Conservation (phyloP, 2,329 filamentous ascomycete species). For the Aspergillus alliaceus region DNA sequence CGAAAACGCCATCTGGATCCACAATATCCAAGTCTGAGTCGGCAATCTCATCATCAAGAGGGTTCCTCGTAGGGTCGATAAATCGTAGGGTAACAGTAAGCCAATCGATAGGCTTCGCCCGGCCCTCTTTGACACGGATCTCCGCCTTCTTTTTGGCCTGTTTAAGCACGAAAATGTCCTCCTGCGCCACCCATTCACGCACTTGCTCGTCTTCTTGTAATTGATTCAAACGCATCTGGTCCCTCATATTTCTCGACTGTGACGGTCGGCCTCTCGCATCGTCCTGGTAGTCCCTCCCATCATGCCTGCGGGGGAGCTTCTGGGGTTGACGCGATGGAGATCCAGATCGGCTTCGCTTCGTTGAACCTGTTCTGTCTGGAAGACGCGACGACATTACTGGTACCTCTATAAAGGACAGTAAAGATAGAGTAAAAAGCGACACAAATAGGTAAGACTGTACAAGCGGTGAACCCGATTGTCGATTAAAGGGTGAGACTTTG, state of each 20-base stretch:
- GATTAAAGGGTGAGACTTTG: not conserved
- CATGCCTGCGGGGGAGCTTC: slow-evolving; percentile 35
- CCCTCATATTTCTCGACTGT: slow-evolving; percentile 38
- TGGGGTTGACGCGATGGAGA: slow-evolving; percentile 44
- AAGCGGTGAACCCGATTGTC: not conserved
- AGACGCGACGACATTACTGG: slow-evolving; percentile 33
- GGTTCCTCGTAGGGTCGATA: slow-evolving; percentile 78
- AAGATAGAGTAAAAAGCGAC: not conserved
- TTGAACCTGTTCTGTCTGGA: slow-evolving; percentile 31
- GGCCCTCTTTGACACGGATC: slow-evolving; percentile 85
- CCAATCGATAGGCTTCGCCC: slow-evolving; percentile 91
- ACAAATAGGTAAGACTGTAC: not conserved
- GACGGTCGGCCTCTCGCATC: slow-evolving; percentile 22
- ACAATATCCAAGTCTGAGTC: slow-evolving; percentile 77
- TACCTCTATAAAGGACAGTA: not conserved
- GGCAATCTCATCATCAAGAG: slow-evolving; percentile 76
- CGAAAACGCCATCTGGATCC: slow-evolving; percentile 77
- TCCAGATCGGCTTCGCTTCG: slow-evolving; percentile 43
- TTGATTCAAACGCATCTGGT: slow-evolving; percentile 50
- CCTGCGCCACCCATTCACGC: slow-evolving; percentile 83
- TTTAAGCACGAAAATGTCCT: slow-evolving; percentile 93
- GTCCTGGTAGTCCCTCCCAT: slow-evolving; percentile 28
- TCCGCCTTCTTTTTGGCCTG: slow-evolving; percentile 98
- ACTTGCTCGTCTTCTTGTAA: slow-evolving; percentile 76
- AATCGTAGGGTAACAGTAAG: slow-evolving; percentile 87